phyloP scores from a whole-genome alignment of 2,329 filamentous ascomycete species.

The Colletotrichum sp. region DNA sequence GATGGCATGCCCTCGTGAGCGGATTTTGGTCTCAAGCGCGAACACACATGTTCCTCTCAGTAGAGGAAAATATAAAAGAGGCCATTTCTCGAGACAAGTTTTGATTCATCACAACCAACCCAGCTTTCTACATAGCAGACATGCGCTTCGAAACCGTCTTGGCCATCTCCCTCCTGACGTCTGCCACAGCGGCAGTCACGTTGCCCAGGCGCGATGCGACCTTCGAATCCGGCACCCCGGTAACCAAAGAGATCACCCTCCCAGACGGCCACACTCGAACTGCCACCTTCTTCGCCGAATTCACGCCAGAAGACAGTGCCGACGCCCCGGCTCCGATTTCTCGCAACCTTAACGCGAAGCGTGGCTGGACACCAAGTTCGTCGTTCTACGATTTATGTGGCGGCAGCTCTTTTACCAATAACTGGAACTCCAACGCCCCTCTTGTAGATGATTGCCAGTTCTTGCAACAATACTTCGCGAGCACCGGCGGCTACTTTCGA shows the following conservation, averaged over 20 bases:
- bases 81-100: not conserved
- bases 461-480: not conserved
- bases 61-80: not conserved
- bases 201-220: not conserved
- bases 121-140: not conserved
- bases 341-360: not conserved
- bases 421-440: not conserved
- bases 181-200: not conserved
- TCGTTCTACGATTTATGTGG: not conserved
- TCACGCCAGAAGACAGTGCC: not conserved
- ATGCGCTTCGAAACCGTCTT: not conserved
- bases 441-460: not conserved
- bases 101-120: not conserved
- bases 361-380: not conserved
- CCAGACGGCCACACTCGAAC: not conserved
- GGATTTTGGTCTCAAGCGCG: not conserved
- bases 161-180: not conserved
- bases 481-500: not conserved
- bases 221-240: not conserved
- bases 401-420: not conserved
- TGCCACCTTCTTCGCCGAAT: not conserved
- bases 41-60: not conserved
- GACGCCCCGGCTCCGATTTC: not conserved
- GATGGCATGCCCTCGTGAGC: not conserved
- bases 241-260: not conserved